Conservation (phyloP, 192 early-diverging fungal genomes). For the Mortierella alpina region DNA sequence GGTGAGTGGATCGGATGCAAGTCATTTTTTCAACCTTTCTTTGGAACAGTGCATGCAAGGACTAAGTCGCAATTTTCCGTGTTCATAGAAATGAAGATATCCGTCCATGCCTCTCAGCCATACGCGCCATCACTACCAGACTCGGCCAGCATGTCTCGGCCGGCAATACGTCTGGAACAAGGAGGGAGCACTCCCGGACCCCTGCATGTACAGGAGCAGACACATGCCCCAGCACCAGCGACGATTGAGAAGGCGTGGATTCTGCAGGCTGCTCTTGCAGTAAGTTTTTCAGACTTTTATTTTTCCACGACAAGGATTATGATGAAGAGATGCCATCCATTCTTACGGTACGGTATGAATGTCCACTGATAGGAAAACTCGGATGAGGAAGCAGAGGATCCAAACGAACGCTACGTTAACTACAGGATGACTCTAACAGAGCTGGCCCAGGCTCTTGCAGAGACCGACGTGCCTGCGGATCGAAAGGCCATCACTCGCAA, state of each 20-base stretch:
- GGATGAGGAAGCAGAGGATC: constrained; percentile 47
- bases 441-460: constrained; percentile 11
- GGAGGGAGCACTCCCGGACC: not conserved
- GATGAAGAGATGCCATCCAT: not conserved
- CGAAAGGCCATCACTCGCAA: constrained; percentile 20
- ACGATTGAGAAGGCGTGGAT: constrained; percentile 47
- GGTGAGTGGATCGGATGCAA: constrained; percentile 9
- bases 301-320: not conserved
- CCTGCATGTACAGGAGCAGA: not conserved
- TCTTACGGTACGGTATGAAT: not conserved
- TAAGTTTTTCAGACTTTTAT: constrained; percentile 4
- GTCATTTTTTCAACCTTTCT: not conserved
- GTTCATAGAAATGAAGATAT: constrained; percentile 45
- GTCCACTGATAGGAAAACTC: constrained; percentile 29
- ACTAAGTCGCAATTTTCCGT: not conserved
- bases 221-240: not conserved
- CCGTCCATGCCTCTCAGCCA: constrained; percentile 33
- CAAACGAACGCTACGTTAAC: constrained; percentile 41
- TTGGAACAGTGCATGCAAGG: not conserved
- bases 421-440: constrained; percentile 28
- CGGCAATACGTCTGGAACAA: not conserved
- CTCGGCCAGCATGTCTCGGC: constrained; percentile 3
- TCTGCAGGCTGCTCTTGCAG: constrained; percentile 42
- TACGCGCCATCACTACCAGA: constrained; percentile 30
- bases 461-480: constrained; percentile 12